Evolutionary conservation across 2,329 filamentous ascomycete genomes (phyloP), one percentile per base, ranked within the genome.

Genomic region (Penicillium sp.): DNA sequence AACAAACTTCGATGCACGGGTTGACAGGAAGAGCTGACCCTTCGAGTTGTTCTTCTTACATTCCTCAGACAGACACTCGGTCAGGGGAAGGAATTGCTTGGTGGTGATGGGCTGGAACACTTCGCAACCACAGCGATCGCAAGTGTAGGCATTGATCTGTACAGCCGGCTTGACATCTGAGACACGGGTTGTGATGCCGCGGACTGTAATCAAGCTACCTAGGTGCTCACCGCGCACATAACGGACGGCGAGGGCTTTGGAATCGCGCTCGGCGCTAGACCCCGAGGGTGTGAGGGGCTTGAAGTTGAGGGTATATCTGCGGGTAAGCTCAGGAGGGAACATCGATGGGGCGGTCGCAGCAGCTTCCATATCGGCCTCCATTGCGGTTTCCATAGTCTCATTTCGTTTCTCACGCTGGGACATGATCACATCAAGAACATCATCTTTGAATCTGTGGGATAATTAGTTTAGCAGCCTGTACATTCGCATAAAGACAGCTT

Each of bases 121-220:
- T 77, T 99, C 94, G 73, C 89, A 93, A 58, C 94, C 94, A 71
- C 94, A 99, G 61, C 91, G 88, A 75, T 99, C 94, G 77, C 94
- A 99, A 53, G 93, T 94, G 77, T 99, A 99, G 38, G 94, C 94
- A 74, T 96, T 97, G 71, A 99, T 95, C 72, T 93, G 90, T n/a
- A 97, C 90, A 12, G 94, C 87, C 38, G 94, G 94, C 81, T 99
- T 99, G 68, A 99, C 94, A 71, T 99, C 94, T 2, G 94, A 97
- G 1, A 97, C 94, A 71, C 94, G 85, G 1, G 94, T 99, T 2
- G 93, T 88, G 63, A 99, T 99, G 63, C 93, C 93, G 57, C 94
- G 88, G 49, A 99, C 85, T 5, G 94, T 97, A 73, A 99, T 97
- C 62, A 99, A 84, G 68, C 90, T 87, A 48, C 94, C 94, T 2